Percentiles rank a stretch among this genome's conserved stretches.
Conservation (phyloP, 495 filamentous ascomycete genomes). For the Aspergillus kassunensis region DNA sequence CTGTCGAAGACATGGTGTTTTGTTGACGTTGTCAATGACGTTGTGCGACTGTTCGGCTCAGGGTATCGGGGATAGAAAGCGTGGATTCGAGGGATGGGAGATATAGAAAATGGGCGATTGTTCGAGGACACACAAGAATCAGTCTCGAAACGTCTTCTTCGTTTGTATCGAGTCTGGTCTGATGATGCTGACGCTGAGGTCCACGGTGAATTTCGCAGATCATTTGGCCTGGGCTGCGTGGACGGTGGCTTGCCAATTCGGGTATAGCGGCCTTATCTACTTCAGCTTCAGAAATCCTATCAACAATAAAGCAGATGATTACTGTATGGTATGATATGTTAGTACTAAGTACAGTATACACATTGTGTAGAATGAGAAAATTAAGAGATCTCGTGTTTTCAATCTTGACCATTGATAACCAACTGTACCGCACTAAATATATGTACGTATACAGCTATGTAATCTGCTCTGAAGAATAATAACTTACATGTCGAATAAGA, state of each 20-base stretch:
- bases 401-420: no score
- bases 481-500: no score
- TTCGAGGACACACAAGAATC: background rate
- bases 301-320: no score
- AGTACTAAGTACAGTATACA: no score
- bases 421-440: no score
- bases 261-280: slow-evolving; percentile 5
- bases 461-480: no score
- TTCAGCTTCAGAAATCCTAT: background rate
- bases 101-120: no score
- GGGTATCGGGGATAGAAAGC: background rate
- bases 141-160: background rate
- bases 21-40: slow-evolving; percentile 1
- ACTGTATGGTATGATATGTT: no score
- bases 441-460: no score
- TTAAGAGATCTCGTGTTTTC: no score
- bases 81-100: background rate
- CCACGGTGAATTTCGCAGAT: slow-evolving; percentile 10
- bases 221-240: background rate
- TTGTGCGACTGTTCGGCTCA: slow-evolving; percentile 1
- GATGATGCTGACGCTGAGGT: background rate
- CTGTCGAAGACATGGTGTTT: slow-evolving; percentile 33
- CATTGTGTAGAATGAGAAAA: no score
- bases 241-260: background rate
- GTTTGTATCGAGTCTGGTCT: background rate